Evolutionary conservation across 2,329 filamentous ascomycete genomes (phyloP), one percentile per base, ranked within the genome.

Genomic region (Fusarium paranaense): DNA sequence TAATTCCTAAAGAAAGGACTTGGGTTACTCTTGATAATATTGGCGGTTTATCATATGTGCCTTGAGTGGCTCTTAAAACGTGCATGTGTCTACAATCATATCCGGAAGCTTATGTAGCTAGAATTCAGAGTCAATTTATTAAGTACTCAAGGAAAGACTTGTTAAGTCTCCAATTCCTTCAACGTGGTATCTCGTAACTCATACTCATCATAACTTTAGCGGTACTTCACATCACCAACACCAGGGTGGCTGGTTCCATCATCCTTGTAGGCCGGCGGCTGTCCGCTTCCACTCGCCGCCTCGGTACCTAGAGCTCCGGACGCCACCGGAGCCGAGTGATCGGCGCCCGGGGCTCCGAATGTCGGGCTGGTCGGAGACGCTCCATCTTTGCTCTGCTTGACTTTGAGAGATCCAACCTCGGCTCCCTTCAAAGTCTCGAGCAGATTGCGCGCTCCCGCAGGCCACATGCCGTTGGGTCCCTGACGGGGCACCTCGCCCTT

Each of bases 401-500:
- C 67, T 62, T 70, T 73, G 42, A 79, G 60, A 2, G 67, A 75
- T 18, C 79, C 80, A 1, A 79, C 78, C 68, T 83, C 82, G 35
- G 81, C 81, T 30, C 78, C 80, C 64, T 73, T 78, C 10, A 83
- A 71, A 4, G 79, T 78, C 42, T 82, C 79, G 8, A 80, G 73
- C 2, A 84, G 70, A 3, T 70, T 69, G 9, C 78, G 78, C 3
- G 80, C 79, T 10, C 82, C 82, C 3, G 74, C 70, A 4, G 81
- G 81, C 82, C 81, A 83, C 78, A 76, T 76, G 27, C 78, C 77
- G 16, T 65, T 66, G 9, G 76, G 64, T 6, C 72, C 75, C 40
- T 80, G 77, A 2, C 73, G 66, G 2, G 79, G 79, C 2, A 82
- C 77, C 7, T 81, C 76, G n/a, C 87, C 84, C 45, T 86, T 83